Percentiles rank a stretch among this genome's conserved stretches.
These are phyloP conservation scores for Neonectria magnoliae DNA, from an alignment of 2,329 filamentous ascomycete species.

Conservation along the genomic window DNA sequence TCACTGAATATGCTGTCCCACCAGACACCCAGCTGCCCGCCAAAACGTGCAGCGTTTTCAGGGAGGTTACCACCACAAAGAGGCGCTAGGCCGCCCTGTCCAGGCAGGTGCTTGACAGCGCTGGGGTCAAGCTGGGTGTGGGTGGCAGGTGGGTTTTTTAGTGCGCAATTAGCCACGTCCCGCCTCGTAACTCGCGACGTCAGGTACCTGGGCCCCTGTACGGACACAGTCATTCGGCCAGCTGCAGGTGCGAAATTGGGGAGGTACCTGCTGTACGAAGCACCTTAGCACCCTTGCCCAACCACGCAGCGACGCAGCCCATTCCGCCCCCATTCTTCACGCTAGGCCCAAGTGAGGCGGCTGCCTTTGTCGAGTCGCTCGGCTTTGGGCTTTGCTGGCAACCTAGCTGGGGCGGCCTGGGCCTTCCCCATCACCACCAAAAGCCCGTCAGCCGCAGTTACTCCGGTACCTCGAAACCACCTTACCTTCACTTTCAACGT, in stretches of 20 bases:
- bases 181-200: conserved; percentile 4
- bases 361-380: conserved; percentile 22
- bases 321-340: conserved; percentile 30
- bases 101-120: background rate
- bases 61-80: background rate
- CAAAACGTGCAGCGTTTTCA: background rate
- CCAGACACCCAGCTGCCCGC: background rate
- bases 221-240: conserved; percentile 36
- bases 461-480: conserved; percentile 32
- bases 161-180: background rate
- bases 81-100: background rate
- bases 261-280: conserved; percentile 30
- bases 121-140: background rate
- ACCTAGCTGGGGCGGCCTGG: background rate
- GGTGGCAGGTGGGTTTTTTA: background rate
- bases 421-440: conserved; percentile 43
- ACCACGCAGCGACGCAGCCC: background rate
- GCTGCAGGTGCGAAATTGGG: conserved; percentile 27
- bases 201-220: conserved; percentile 4
- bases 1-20: too few relatives aligned
- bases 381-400: conserved; percentile 9
- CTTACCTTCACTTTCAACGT: conserved; percentile 35
- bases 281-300: conserved; percentile 29
- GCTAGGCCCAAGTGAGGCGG: conserved; percentile 48
- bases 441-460: conserved; percentile 43